phyloP scores from a whole-genome alignment of 73 alveolate genomes.

The Paramecium sonneborni region DNA sequence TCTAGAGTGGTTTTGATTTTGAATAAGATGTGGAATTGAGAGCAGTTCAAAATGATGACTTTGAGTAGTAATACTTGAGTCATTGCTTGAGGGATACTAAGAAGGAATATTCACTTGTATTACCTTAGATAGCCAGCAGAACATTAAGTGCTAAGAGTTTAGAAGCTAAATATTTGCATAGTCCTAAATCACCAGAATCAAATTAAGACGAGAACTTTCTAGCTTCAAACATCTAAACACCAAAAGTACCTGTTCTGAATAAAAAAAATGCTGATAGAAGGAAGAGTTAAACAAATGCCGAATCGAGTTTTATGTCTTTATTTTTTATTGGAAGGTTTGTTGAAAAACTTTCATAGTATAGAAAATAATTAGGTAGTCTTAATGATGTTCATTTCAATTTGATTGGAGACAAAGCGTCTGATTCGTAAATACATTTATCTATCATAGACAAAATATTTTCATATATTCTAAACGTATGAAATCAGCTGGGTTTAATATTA shows the following conservation, averaged over 20 bases:
- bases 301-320: background rate
- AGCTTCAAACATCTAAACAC: background rate
- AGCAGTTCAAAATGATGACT: background rate
- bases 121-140: background rate
- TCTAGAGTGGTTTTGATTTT: background rate
- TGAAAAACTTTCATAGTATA: background rate
- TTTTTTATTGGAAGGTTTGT: background rate
- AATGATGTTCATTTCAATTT: background rate
- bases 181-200: background rate
- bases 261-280: background rate
- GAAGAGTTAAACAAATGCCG: background rate
- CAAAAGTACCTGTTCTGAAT: background rate
- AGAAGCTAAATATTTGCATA: background rate
- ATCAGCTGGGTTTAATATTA: background rate
- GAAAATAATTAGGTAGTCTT: background rate
- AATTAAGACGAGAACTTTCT: background rate
- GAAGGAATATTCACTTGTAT: background rate
- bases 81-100: background rate
- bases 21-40: background rate
- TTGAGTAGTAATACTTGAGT: background rate
- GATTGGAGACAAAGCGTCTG: constrained; percentile 1
- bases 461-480: background rate
- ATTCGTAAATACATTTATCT: background rate
- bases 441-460: background rate
- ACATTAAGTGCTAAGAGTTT: background rate